Percentiles rank a stretch among this genome's conserved stretches.
phyloP scores from a whole-genome alignment of 1,284 basidiomycete species.

The Paramarasmius palmivorus region DNA sequence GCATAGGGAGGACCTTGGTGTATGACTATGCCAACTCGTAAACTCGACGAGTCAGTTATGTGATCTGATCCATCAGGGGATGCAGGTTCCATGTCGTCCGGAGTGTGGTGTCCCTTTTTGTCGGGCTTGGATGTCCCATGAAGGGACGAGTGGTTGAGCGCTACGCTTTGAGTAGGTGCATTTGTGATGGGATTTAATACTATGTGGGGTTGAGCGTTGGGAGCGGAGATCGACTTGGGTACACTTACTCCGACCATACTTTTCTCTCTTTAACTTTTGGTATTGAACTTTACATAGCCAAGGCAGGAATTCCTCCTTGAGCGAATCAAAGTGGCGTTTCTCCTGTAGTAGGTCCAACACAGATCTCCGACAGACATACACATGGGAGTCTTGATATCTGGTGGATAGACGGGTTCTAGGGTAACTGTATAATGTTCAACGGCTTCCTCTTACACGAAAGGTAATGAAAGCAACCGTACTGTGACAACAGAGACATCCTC shows the following conservation, averaged over 20 bases:
- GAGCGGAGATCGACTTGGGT: conserved; percentile 5
- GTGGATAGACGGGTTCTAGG: conserved; percentile 74
- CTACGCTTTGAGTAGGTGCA: conserved; percentile 41
- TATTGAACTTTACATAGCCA: conserved; percentile 89
- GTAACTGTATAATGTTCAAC: conserved; percentile 62
- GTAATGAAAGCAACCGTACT: conserved; percentile 50
- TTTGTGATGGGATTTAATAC: conserved; percentile 44
- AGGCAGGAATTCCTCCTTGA: conserved; percentile 86
- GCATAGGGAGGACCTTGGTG: conserved; percentile 64
- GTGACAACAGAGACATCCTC: conserved; percentile 70
- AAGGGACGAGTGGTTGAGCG: conserved; percentile 62
- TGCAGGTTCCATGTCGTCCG: conserved; percentile 21
- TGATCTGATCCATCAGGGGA: conserved; percentile 49
- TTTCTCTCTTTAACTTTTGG: conserved; percentile 55
- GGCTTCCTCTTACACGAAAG: no score
- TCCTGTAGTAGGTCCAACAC: conserved; percentile 74
- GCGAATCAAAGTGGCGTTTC: conserved; percentile 72
- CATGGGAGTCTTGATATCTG: conserved; percentile 81
- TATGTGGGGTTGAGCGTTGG: conserved; percentile 17
- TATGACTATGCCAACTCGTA: conserved; percentile 62
- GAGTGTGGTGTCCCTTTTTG: conserved; percentile 6
- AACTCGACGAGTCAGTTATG: conserved; percentile 37
- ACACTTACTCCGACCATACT: conserved; percentile 54
- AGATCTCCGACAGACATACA: conserved; percentile 81
- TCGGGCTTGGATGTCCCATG: conserved; percentile 23